Base-by-base conservation (phyloP, 139 green algal genomes). In the Klebsormidium nitens region DNA sequence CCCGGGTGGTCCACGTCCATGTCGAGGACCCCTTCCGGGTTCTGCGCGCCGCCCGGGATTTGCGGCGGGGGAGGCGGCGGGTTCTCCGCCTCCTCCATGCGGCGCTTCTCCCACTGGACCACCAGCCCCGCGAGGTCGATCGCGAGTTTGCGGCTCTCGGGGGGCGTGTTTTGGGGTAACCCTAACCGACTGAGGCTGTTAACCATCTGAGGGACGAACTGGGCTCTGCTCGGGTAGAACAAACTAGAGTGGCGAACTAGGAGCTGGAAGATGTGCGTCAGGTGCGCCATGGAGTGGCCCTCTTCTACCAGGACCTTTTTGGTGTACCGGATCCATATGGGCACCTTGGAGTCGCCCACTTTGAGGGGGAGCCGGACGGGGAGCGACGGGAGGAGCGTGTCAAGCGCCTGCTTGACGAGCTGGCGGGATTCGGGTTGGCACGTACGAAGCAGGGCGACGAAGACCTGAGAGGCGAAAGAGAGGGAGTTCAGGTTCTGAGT, bases 201-300 rank as follows among this genome's bases (percentile, higher is more conserved):
- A 28, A 97, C 82, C 89, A 98, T 98, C 59, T 93, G 83, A 2
- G 82, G 76, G 65, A 96, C 83, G 71, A 98, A 97, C 49, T 92
- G 85, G 28, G 75, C 75, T 3, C 88, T 61, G 48, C 70, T 86
- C 5, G 77, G 36, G 77, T 91, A 96, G 74, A 97, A 96, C 5
- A 93, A 60, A 38, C 91, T 76, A 1, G 84, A 74, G 72, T 98
- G 94, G 31, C 88, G 81, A 36, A 96, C 86, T 28, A 98, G 69
- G 31, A 96, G 71, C 74, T 96, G 89, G 86, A 91, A 94, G 39
- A 97, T 78, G 76, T 96, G 90, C 38, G 92, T 76, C n/a, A 96
- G 52, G 38, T 88, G 81, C 37, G 71, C 76, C 35, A 91, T 60
- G 28, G 72, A 88, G 59, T 88, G 78, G 0, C 82, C 82, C 75